Conservation (phyloP, 495 filamentous ascomycete genomes). For the Usnea hakonensis region DNA sequence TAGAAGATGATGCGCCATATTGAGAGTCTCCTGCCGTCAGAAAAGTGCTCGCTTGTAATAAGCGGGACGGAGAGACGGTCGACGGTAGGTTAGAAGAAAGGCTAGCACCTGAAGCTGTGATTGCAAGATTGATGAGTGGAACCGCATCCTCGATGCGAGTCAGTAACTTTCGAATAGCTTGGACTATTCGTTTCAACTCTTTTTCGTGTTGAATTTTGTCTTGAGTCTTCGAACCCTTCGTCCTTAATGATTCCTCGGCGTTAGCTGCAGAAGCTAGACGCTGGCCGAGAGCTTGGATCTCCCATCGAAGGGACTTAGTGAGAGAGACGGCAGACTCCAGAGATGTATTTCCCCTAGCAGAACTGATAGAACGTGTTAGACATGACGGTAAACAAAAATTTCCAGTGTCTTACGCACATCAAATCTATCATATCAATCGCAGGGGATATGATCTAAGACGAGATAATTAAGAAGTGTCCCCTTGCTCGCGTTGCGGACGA, state of each 20-base stretch:
- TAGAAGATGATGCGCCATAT: constrained; percentile 56
- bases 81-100: constrained; percentile 69
- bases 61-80: constrained; percentile 80
- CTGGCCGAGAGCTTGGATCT: constrained; percentile 78
- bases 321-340: constrained; percentile 82
- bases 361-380: constrained; percentile 37
- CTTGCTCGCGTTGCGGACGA: background rate
- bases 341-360: constrained; percentile 89
- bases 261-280: constrained; percentile 62
- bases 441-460: constrained; percentile 69
- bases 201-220: constrained; percentile 42
- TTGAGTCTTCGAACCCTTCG: constrained; percentile 41
- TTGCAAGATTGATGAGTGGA: constrained; percentile 87
- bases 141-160: constrained; percentile 84
- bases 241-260: constrained; percentile 53
- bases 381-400: constrained; percentile 12
- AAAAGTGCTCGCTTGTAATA: constrained; percentile 91
- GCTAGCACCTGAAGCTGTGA: constrained; percentile 87
- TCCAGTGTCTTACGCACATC: constrained; percentile 48
- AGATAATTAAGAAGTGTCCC: background rate
- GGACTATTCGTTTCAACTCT: constrained; percentile 62
- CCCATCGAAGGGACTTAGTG: constrained; percentile 77
- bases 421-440: constrained; percentile 92
- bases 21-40: constrained; percentile 82
- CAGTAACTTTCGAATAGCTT: constrained; percentile 69